Base-by-base conservation (phyloP, 768 basidiomycete species). In the Daedalea quercina region DNA sequence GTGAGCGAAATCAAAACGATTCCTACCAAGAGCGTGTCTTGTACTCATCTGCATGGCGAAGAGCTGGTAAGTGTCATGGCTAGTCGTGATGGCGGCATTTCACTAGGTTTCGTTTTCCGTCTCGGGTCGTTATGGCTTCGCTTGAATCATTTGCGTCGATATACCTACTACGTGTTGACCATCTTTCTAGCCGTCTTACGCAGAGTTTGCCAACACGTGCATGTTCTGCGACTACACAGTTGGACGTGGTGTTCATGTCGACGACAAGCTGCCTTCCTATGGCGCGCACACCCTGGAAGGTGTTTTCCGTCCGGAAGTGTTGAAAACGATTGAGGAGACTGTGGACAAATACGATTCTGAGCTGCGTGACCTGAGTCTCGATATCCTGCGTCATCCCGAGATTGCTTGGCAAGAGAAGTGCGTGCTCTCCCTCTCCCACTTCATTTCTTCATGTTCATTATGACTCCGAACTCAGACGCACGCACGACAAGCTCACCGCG, bases 401-500 rank as follows among this genome's bases (percentile, higher is more conserved):
- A 44, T 55, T 26, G 50, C 43, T 35, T 61, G 51, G 41, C 49
- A 60, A 37, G 57, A 61, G 43, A 58, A 44, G 46, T 45, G 34
- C 44, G 54, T 28, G 44, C 25, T 9, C 13, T 23, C 26, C 15
- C 22, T 24, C n/a, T 33, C 20, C 47, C 3, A 19, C 9, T 22
- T 35, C 11, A 7, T 15, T 34, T 13, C 17, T 28, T 28, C 53
- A 31, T n/a, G n/a, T n/a, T n/a, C n/a, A 46, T 34, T 24, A 40
- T 9, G 7, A 33, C 24, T 25, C 41, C 51, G 41, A 25, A 58
- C 47, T 54, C 51, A 91, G 89, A 59, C 78, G 79, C 64, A 87
- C 90, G 9, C 89, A 90, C 57, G 83, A 89, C 57, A 65, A 71
- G 17, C 69, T 91, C 50, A 81, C 85, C 2, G 65, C 72, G 25